Conservation (phyloP, 1,284 basidiomycete genomes). For the Ustilago trichophora region DNA sequence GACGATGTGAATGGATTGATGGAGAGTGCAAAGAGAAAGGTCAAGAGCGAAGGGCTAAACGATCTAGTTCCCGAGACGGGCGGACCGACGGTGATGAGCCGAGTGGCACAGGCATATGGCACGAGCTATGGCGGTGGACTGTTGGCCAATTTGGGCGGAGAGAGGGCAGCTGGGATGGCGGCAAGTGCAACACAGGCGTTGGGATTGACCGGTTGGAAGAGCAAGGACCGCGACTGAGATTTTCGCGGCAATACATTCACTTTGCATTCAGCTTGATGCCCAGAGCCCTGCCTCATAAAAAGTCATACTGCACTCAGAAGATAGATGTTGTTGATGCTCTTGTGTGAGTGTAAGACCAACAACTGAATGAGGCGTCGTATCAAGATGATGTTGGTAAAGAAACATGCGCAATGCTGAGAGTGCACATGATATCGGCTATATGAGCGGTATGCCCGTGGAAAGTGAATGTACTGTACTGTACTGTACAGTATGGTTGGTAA, state of each 20-base stretch:
- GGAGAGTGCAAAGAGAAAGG: constrained; percentile 91
- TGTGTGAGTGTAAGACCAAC: no score
- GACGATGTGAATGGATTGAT: constrained; percentile 87
- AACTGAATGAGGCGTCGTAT: no score
- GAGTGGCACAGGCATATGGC: constrained; percentile 51
- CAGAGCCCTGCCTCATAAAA: no score
- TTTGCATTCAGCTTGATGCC: no score
- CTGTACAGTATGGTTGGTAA: no score
- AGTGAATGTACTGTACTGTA: no score
- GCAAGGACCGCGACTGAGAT: constrained; percentile 15
- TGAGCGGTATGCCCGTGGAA: no score
- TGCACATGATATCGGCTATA: no score
- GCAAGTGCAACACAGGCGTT: constrained; percentile 31
- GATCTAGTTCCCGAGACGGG: constrained; percentile 56
- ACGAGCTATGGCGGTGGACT: constrained; percentile 36
- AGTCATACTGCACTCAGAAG: no score
- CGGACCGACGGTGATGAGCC: constrained; percentile 57
- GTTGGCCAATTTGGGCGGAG: constrained; percentile 31
- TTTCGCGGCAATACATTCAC: not conserved
- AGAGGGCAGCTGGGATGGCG: constrained; percentile 36
- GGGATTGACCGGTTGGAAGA: constrained; percentile 42
- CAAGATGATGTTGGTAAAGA: no score
- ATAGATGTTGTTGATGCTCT: no score
- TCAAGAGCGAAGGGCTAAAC: constrained; percentile 69
- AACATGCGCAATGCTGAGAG: no score